Conservation (phyloP, 768 basidiomycete genomes). For the Podaxis sp. region DNA sequence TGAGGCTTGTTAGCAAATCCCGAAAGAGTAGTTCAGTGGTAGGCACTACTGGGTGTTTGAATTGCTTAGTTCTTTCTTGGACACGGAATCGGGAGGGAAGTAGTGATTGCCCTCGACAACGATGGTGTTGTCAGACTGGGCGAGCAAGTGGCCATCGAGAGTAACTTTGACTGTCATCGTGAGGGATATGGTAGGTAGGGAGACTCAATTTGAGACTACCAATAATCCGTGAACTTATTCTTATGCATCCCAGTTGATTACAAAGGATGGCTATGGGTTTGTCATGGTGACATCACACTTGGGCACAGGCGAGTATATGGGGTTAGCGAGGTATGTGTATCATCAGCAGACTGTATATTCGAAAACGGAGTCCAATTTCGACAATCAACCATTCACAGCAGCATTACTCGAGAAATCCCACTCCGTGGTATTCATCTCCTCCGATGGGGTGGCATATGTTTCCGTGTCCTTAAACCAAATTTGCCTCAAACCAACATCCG, state of each 20-base stretch:
- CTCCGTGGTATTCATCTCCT: too few species aligned
- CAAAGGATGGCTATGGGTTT: neutral
- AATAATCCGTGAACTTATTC: neutral
- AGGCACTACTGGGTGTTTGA: conserved; percentile 42
- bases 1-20: neutral
- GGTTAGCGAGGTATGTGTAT: neutral
- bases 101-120: conserved; percentile 69
- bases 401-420: too few species aligned
- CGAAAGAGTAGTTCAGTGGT: neutral
- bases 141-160: conserved; percentile 47
- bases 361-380: too few species aligned
- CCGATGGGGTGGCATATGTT: too few species aligned
- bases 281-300: neutral
- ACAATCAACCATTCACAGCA: too few species aligned
- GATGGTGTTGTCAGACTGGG: conserved; percentile 51
- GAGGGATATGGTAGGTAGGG: neutral
- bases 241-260: neutral
- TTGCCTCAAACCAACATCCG: too few species aligned
- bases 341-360: neutral
- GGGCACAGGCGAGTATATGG: neutral
- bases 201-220: neutral
- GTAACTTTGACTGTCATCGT: conserved; percentile 34
- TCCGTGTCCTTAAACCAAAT: too few species aligned
- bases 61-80: conserved; percentile 36
- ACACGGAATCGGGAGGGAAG: conserved; percentile 58